Base-by-base conservation (phyloP, 2,329 filamentous ascomycete genomes). In the Bimuria novae-zelandiae region DNA sequence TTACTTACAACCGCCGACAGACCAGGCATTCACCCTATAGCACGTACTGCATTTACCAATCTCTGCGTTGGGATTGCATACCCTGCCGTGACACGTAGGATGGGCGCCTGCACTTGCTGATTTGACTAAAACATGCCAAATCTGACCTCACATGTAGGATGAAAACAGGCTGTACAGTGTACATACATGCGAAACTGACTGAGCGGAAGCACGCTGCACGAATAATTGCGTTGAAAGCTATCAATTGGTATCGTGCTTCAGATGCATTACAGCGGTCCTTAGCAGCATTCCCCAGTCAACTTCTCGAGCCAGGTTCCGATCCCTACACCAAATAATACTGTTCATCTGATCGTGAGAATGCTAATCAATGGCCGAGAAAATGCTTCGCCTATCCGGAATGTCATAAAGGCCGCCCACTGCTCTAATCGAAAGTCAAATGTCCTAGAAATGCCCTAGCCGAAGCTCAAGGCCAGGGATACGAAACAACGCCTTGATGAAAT, bases 241-340 rank as follows among this genome's bases (percentile, higher is more conserved):
- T 70, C 57, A 65, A 64, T 63, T 71, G 70, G 69, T 72, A 72
- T 73, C 69, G 62, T 68, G 67, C 68, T 61, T 60, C 58, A 65
- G 62, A 70, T 70, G 62, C 68, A 67, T 64, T 68, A 65, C 62
- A 61, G 59, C 62, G 46, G 52, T 60, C 54, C 30, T 57, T 46
- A 23, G 52, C 33, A 36, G 45, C 43, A 32, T 22, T 49, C 41
- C 14, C 27, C 40, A 37, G 47, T 48, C 56, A 39, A 40, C 41
- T 49, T 48, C 45, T 45, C 44, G 29, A 50, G 25, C 54, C 35
- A n/a, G 40, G 43, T 45, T 45, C 16, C 45, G 51, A 48, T 46
- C 49, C 50, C 55, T 32, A 47, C 52, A 54, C 40, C 49, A 17
- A 47, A 55, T 52, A 59, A 62, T 52, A 42, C 55, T 56, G 55